Conservation (phyloP, 768 basidiomycete species). For the Lactarius evosmus region DNA sequence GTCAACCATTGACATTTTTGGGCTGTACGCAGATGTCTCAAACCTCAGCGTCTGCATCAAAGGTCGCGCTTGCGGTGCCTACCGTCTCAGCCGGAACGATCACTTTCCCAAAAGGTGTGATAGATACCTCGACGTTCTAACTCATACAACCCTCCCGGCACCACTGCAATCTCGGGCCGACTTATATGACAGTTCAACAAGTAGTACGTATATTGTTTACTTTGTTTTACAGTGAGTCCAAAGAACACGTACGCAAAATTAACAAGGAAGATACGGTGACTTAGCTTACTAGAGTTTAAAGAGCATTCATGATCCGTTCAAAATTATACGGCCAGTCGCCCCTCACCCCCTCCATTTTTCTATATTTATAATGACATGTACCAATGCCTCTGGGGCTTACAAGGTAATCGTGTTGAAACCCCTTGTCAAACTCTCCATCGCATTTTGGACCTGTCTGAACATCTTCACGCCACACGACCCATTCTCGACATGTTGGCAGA, state of each 20-base stretch:
- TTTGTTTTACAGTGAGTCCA: background rate
- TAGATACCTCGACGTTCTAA: background rate
- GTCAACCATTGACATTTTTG: no score
- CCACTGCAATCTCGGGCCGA: background rate
- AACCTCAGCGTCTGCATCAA: no score
- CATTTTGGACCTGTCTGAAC: conserved; percentile 15
- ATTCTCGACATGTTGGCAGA: conserved; percentile 13
- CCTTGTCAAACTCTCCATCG: conserved; percentile 10
- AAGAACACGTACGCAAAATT: background rate
- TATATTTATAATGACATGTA: no score
- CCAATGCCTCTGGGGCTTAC: background rate
- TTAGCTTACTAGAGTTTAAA: background rate
- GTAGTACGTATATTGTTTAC: background rate
- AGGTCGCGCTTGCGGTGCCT: no score
- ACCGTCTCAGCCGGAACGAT: no score
- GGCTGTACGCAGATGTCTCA: no score
- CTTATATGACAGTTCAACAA: background rate
- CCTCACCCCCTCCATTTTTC: no score
- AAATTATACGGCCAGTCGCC: no score
- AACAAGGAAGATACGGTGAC: background rate
- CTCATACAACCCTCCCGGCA: no score
- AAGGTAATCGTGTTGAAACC: background rate
- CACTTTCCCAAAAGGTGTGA: no score
- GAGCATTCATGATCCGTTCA: no score
- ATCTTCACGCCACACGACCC: conserved; percentile 6